Conservation (phyloP, 2,329 filamentous ascomycete species). For the Penicillium corylophilum region DNA sequence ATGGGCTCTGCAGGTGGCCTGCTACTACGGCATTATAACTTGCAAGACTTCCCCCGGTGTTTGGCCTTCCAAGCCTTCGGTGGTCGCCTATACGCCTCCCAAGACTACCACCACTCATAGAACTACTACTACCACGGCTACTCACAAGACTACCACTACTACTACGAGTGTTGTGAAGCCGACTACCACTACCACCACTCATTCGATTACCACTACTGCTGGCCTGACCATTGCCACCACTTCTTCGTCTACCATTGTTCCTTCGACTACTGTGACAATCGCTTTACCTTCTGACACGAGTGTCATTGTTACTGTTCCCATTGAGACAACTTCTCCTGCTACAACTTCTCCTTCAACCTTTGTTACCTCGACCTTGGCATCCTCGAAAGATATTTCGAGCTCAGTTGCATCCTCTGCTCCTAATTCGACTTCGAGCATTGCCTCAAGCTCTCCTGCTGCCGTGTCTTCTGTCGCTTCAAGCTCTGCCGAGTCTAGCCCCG, state of each 20-base stretch:
- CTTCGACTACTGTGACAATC: background rate
- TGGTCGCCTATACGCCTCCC: slow-evolving; percentile 22
- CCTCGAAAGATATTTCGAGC: slow-evolving; percentile 1
- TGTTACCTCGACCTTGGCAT: slow-evolving; percentile 3
- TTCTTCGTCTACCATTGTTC: background rate
- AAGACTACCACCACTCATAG: background rate
- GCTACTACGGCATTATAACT: slow-evolving; percentile 34
- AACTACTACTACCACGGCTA: slow-evolving; percentile 11
- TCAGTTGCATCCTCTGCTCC: background rate
- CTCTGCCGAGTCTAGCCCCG: slow-evolving; percentile 1
- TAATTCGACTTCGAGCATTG: background rate
- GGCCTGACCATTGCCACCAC: slow-evolving; percentile 5
- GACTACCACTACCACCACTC: slow-evolving; percentile 1
- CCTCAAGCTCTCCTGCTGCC: background rate
- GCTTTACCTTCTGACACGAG: background rate
- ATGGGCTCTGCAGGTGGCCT: slow-evolving; percentile 25
- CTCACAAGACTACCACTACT: slow-evolving; percentile 4
- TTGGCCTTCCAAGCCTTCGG: slow-evolving; percentile 26
- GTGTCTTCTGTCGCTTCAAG: background rate
- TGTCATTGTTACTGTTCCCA: background rate
- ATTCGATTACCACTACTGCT: slow-evolving; percentile 7
- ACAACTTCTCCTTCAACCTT: slow-evolving; percentile 12
- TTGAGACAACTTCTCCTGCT: background rate
- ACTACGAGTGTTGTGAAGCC: background rate
- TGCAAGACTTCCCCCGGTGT: slow-evolving; percentile 31